Evolutionary conservation across 1,284 basidiomycete genomes (phyloP), one percentile per base, ranked within the genome.

Genomic region (Microbotryum silenes-acaulis): DNA sequence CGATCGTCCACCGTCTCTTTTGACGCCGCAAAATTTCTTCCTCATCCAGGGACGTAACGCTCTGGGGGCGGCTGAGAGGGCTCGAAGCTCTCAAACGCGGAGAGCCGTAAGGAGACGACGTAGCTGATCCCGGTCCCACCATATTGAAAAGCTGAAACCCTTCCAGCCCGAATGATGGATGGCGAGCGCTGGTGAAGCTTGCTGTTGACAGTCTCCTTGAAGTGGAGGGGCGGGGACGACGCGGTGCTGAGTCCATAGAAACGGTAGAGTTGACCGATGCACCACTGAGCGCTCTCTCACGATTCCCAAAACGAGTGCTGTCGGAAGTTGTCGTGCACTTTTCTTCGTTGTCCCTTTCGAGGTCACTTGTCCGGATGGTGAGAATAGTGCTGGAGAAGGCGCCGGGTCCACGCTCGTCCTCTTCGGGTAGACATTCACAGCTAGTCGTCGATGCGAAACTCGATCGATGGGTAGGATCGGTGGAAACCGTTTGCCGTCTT

Each of bases 1-100:
- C 79, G 42, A 91, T 77, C 71, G 81, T 82, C 50, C 78, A 75
- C 56, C 72, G 44, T 53, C 65, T 42, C 69, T 45, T 51, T 60
- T 63, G 9, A 10, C 46, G 29, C 56, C 47, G n/a, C 61, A 59
- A 0, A 31, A 59, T 16, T 21, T 37, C 23, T 6, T 21, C n/a
- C 5, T 23, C 51, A 51, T n/a, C 29, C 23, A 54, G 12, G 18
- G 23, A 31, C 27, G 31, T 23, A 27, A 10, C 16, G 10, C 21
- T 21, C 20, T 8, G 23, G 14, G 23, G n/a, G 12, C 37, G 44
- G 23, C 49, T 49, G 7, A 58, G 48, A 18, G 60, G 62, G 45
- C 62, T 63, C 21, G 52, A 51, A 33, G 53, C 42, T 18, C 48
- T 51, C 12, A 42, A 16, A 20, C 42, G 9, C 9, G 37, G 37